A percentile compares a stretch with the other conserved stretches of the same genome.
Evolutionary conservation across 2,329 filamentous ascomycete species (phyloP).

Genomic region (Penicillium corylophilum): DNA sequence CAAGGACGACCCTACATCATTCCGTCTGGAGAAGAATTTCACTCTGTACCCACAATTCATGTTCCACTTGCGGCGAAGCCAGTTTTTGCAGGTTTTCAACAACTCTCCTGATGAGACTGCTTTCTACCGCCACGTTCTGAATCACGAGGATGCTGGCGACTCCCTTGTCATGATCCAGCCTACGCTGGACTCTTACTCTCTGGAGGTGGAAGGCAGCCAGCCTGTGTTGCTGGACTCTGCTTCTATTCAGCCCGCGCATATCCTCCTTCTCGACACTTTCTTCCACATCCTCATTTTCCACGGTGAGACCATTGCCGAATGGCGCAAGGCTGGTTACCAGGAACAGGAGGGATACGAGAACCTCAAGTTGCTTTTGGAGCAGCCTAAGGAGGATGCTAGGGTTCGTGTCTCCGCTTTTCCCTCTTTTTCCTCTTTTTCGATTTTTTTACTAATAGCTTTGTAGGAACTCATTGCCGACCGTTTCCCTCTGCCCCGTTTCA

Average conservation of each 20-base stretch:
- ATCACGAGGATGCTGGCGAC: conserved; percentile 95
- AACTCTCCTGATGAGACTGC: conserved; percentile 98
- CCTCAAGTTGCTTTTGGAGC: conserved; percentile 81
- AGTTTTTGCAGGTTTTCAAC: conserved; percentile 99
- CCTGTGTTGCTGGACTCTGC: conserved; percentile 95
- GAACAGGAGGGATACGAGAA: conserved; percentile 98
- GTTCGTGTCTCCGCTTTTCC: conserved; percentile 52
- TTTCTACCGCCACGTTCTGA: conserved; percentile 96
- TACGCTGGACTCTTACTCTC: conserved; percentile 93
- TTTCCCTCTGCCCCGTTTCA: conserved; percentile 97
- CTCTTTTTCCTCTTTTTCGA: neutral
- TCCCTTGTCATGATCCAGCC: conserved; percentile 99
- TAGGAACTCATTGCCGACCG: conserved; percentile 95
- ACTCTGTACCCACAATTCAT: conserved; percentile 99
- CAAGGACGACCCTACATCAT: conserved; percentile 96
- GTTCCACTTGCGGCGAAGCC: conserved; percentile 96
- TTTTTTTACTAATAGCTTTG: conserved; percentile 9
- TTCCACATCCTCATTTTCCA: conserved; percentile 99
- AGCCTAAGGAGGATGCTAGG: conserved; percentile 94
- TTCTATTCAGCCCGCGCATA: conserved; percentile 90
- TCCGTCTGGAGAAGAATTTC: conserved; percentile 97
- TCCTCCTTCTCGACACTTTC: conserved; percentile 94
- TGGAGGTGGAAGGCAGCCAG: conserved; percentile 88
- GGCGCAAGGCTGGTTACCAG: conserved; percentile 97
- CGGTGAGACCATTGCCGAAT: conserved; percentile 95